Evolutionary conservation across 192 early-diverging fungal species (phyloP).

Genomic region (Coemansia sp.): DNA sequence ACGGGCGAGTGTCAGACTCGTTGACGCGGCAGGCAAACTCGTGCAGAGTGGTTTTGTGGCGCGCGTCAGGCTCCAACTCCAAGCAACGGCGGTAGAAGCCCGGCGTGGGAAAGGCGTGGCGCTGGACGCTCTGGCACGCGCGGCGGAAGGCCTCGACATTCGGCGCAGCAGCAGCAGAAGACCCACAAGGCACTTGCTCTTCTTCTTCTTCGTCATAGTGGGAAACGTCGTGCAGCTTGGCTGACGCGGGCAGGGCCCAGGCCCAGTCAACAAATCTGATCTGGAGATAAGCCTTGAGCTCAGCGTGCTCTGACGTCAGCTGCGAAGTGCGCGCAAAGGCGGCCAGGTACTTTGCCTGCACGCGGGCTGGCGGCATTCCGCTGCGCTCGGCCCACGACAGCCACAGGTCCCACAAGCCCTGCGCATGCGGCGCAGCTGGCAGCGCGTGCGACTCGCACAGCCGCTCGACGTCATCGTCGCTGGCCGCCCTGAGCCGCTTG

Average conservation of each 20-base stretch:
- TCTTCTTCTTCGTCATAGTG: not conserved
- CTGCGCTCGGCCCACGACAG: conserved; percentile 43
- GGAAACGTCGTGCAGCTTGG: conserved; percentile 3
- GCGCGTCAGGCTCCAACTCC: conserved; percentile 59
- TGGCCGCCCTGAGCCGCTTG: conserved; percentile 19
- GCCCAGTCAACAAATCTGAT: conserved; percentile 66
- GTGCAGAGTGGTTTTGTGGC: conserved; percentile 23
- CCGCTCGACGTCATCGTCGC: conserved; percentile 31
- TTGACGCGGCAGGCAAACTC: conserved; percentile 43
- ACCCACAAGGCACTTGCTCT: not conserved
- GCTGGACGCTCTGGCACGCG: conserved; percentile 57
- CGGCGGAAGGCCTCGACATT: conserved; percentile 58
- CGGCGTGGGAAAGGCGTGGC: conserved; percentile 64
- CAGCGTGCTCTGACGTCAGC: conserved; percentile 53
- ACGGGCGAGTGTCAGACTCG: conserved; percentile 22
- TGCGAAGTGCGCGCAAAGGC: conserved; percentile 59
- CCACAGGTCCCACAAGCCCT: conserved; percentile 51
- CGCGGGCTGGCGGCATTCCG: conserved; percentile 34
- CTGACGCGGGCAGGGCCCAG: conserved; percentile 17
- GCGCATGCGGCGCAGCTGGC: conserved; percentile 36
- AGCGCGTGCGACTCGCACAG: conserved; percentile 53
- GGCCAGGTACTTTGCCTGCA: conserved; percentile 54
- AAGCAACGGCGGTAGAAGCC: conserved; percentile 68
- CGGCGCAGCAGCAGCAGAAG: not conserved
- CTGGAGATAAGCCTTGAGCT: conserved; percentile 61